Percentiles rank a stretch among this genome's conserved stretches.
Evolutionary conservation across 352 stramenopile genomes (phyloP).

Genomic region (Phytophthora agathidicida): DNA sequence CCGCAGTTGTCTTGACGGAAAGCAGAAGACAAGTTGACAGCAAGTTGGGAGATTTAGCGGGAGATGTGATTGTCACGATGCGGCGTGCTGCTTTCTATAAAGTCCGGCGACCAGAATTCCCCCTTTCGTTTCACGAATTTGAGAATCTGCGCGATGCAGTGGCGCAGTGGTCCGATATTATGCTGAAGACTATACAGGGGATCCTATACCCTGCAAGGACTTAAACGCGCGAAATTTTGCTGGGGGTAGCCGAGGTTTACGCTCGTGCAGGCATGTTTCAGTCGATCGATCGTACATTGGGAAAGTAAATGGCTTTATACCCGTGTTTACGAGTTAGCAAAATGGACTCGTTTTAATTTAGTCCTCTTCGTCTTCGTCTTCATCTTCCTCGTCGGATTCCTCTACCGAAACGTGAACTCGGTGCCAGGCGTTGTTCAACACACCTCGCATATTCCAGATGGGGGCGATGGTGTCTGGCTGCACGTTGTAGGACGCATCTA

Average conservation of each 20-base stretch:
- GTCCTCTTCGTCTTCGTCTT: constrained; percentile 27
- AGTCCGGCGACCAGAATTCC: constrained; percentile 24
- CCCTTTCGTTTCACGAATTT: constrained; percentile 11
- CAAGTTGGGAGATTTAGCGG: neutral
- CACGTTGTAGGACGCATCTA: constrained; percentile 96
- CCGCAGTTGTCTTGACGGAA: constrained; percentile 29
- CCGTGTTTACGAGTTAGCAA: too few relatives aligned
- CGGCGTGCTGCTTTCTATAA: constrained; percentile 24
- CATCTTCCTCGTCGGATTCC: constrained; percentile 48
- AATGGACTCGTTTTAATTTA: constrained; percentile 1
- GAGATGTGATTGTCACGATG: constrained; percentile 30
- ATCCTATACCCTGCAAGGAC: constrained; percentile 21
- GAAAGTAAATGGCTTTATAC: too few relatives aligned
- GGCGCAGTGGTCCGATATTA: constrained; percentile 25
- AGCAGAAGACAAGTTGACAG: neutral
- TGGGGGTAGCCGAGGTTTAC: too few relatives aligned
- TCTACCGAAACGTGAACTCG: constrained; percentile 76
- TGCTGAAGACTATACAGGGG: constrained; percentile 26
- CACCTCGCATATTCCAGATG: constrained; percentile 98
- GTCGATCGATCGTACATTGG: too few relatives aligned
- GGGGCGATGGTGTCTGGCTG: constrained; percentile 95
- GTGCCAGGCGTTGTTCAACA: constrained; percentile 98
- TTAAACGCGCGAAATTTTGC: neutral
- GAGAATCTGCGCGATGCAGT: constrained; percentile 19
- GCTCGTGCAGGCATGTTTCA: too few relatives aligned